Base-by-base conservation (phyloP, 2,329 filamentous ascomycete species). In the Fusarium dimerum region DNA sequence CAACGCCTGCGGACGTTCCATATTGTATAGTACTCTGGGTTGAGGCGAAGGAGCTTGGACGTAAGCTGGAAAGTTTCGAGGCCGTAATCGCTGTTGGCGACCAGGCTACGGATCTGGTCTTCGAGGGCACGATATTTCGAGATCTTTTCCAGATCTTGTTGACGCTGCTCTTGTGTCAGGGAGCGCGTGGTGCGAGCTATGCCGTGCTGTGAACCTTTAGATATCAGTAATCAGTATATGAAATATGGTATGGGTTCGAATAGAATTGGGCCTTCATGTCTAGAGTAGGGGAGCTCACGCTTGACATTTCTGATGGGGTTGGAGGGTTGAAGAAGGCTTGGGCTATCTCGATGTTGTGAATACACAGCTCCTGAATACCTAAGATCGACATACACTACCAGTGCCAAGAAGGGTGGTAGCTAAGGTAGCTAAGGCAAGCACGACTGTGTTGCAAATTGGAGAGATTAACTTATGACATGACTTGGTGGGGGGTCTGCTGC, bases 1-100 rank as follows among this genome's bases (percentile, higher is more conserved):
- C 83, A 86, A 66, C 82, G 82, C 65, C 94, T 87, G 68, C 94
- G 87, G 75, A 87, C 83, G 79, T 95, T 95, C 90, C 90, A 95
- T 80, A 91, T 82, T 51, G 90, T 93, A 75, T 94, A 94, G 77
- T 92, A 92, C 72, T 95, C 90, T 26, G 90, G 90, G 70, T 95
- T 95, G 64, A 87, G 81, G 43, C 80, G 81, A 48, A 93, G 79
- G 42, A 94, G 81, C 61, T 83, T 85, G n/a, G 87, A 86, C 34
- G 87, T 89, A 49, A 89, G 80, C 57, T 82, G 75, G 63, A 92
- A 83, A 40, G 85, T 81, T 50, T 84, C 77, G 50, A 75, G 62
- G 40, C 78, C 78, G 68, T 78, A 80, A 60, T 80, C 73, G 55
- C 67, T 69, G 46, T 76, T 69, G 2, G 71, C 62, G 52, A 79